Conservation (phyloP, 2,329 filamentous ascomycete genomes). For the Penicillium sp. region DNA sequence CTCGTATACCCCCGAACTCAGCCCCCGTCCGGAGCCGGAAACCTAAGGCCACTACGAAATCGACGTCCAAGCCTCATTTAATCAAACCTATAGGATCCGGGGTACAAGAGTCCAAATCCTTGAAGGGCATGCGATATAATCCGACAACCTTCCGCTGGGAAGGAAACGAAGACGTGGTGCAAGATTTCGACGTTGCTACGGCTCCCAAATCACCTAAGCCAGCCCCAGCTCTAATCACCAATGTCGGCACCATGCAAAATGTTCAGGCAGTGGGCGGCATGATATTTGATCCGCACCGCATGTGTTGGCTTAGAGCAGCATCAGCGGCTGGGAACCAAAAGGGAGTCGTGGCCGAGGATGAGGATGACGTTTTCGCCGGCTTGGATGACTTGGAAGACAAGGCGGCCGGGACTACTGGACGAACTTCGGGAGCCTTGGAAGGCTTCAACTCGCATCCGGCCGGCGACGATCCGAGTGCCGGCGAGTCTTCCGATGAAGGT, state of each 20-base stretch:
- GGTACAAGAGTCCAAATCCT: slow-evolving; percentile 70
- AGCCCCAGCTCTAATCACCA: slow-evolving; percentile 72
- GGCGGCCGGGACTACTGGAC: slow-evolving; percentile 18
- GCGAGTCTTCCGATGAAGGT: slow-evolving; percentile 62
- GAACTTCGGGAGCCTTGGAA: slow-evolving; percentile 24
- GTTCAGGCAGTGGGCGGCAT: slow-evolving; percentile 95
- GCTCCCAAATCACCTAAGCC: slow-evolving; percentile 41
- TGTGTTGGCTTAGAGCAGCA: slow-evolving; percentile 90
- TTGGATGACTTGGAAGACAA: slow-evolving; percentile 85
- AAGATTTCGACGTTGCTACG: slow-evolving; percentile 62
- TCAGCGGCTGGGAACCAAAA: slow-evolving; percentile 37
- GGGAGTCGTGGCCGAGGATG: slow-evolving; percentile 62
- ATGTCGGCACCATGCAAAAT: slow-evolving; percentile 76
- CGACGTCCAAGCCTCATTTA: slow-evolving; percentile 65
- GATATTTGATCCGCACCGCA: slow-evolving; percentile 94
- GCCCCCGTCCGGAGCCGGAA: slow-evolving; percentile 46
- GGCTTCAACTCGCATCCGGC: slow-evolving; percentile 25
- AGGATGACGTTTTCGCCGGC: slow-evolving; percentile 90
- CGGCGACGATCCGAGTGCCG: slow-evolving; percentile 40
- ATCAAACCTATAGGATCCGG: slow-evolving; percentile 75
- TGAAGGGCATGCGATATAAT: slow-evolving; percentile 97
- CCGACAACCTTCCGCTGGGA: slow-evolving; percentile 84
- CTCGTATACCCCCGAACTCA: slow-evolving; percentile 49
- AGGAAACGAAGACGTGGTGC: slow-evolving; percentile 83
- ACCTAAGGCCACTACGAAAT: slow-evolving; percentile 30